These are phyloP conservation scores for Crepidotus sp. DNA, from an alignment of 1,284 basidiomycete genomes.

Conservation along the genomic window DNA sequence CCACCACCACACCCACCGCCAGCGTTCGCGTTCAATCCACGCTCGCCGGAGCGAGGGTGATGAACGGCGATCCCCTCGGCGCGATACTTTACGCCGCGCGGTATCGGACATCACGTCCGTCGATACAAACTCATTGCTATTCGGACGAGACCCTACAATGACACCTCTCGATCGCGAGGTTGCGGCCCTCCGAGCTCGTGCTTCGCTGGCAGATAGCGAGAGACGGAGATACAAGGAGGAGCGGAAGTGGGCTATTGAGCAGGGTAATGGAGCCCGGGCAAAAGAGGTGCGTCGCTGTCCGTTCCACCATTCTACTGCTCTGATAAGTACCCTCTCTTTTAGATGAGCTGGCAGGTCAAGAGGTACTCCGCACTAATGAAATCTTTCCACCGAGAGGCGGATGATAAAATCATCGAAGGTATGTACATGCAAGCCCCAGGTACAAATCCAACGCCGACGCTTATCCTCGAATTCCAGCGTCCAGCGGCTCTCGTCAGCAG, in stretches of 20 bases:
- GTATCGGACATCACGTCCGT: constrained; percentile 49
- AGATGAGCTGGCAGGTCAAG: constrained; percentile 76
- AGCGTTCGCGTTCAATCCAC: constrained; percentile 13
- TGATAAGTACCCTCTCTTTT: constrained; percentile 21
- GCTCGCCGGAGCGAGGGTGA: constrained; percentile 16
- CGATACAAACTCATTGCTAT: constrained; percentile 50
- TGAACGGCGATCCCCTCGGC: constrained; percentile 14
- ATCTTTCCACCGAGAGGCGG: constrained; percentile 70
- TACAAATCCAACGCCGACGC: not conserved
- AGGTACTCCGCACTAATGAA: constrained; percentile 70
- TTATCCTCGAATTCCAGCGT: constrained; percentile 5
- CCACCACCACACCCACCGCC: constrained; percentile 7
- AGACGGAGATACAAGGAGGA: constrained; percentile 74
- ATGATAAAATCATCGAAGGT: constrained; percentile 60
- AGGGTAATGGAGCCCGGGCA: constrained; percentile 64
- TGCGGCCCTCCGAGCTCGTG: constrained; percentile 59
- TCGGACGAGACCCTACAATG: constrained; percentile 49
- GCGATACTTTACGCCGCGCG: constrained; percentile 20
- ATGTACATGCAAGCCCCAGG: not conserved
- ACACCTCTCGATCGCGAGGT: constrained; percentile 64
- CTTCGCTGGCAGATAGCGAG: constrained; percentile 72
- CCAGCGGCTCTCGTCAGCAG: constrained; percentile 9
- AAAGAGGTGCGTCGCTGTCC: constrained; percentile 13
- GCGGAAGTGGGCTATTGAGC: constrained; percentile 71
- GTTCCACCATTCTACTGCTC: not conserved